These are phyloP conservation scores for Rutstroemia sp. DNA, from an alignment of 2,329 filamentous ascomycete species.

Conservation along the genomic window DNA sequence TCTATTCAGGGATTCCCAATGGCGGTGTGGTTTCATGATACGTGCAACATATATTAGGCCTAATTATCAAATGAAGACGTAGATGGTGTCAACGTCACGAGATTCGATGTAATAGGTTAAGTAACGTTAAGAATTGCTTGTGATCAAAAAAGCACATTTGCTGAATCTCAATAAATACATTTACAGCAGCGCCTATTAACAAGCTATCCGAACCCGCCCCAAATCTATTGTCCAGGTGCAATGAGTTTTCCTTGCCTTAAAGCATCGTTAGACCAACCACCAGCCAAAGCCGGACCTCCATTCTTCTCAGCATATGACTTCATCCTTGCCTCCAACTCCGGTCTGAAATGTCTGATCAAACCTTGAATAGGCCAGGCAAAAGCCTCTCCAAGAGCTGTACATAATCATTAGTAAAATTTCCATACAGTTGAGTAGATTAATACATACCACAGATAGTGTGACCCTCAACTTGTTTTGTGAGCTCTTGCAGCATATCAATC, in stretches of 20 bases:
- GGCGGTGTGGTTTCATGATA: neutral
- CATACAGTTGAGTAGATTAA: neutral
- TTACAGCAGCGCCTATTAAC: constrained; percentile 19
- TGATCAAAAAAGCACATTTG: constrained; percentile 11
- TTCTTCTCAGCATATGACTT: constrained; percentile 66
- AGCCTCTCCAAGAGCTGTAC: constrained; percentile 78
- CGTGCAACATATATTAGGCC: neutral
- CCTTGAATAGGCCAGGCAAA: constrained; percentile 99
- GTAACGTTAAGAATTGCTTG: constrained; percentile 2
- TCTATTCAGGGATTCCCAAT: too few species aligned
- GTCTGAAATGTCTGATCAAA: constrained; percentile 95
- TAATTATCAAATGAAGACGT: too few species aligned
- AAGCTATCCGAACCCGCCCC: constrained; percentile 14
- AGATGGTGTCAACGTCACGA: too few species aligned
- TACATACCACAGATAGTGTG: constrained; percentile 91
- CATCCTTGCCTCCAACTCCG: constrained; percentile 89
- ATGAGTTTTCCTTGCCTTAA: constrained; percentile 74
- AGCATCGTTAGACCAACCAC: constrained; percentile 77
- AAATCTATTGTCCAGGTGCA: constrained; percentile 78
- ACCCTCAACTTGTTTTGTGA: constrained; percentile 98
- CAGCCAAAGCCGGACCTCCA: constrained; percentile 70
- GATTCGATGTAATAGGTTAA: too few species aligned
- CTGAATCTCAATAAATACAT: constrained; percentile 27
- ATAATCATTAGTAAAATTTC: constrained; percentile 12
- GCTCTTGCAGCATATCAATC: constrained; percentile 98